phyloP scores from a whole-genome alignment of 495 filamentous ascomycete species.

The Wilcoxina mikolae region DNA sequence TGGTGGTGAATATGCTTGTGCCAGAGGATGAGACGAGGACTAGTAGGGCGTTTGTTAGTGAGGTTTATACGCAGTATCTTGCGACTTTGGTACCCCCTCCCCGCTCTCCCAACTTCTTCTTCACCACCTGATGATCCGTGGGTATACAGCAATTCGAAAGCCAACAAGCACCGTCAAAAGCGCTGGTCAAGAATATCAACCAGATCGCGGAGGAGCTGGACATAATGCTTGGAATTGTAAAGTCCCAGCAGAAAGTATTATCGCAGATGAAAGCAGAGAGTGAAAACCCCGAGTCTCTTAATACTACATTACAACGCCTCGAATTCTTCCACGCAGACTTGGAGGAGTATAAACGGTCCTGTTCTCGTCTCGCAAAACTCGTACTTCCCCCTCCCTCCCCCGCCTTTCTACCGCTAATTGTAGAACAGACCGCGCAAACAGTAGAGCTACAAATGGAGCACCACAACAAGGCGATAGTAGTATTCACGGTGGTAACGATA shows the following conservation, averaged over 20 bases:
- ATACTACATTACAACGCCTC: constrained; percentile 6
- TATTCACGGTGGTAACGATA: constrained; percentile 31
- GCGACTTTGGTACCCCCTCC: constrained; percentile 6
- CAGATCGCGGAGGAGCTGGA: constrained; percentile 10
- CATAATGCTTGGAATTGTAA: constrained; percentile 7
- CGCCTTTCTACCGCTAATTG: neutral
- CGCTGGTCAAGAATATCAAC: constrained; percentile 8
- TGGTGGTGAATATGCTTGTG: constrained; percentile 2
- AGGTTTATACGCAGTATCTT: constrained; percentile 15
- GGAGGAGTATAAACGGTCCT: constrained; percentile 8
- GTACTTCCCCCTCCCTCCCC: neutral
- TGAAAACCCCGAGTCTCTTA: constrained; percentile 4
- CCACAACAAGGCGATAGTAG: constrained; percentile 24
- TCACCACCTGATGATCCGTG: neutral
- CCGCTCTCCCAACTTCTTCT: too few species aligned
- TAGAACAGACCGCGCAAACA: constrained; percentile 6
- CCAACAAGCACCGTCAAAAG: constrained; percentile 10
- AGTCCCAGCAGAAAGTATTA: constrained; percentile 10
- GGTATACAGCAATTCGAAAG: constrained; percentile 7
- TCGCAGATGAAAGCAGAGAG: neutral
- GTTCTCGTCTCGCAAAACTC: constrained; percentile 1
- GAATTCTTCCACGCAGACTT: constrained; percentile 9
- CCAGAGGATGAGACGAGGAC: constrained; percentile 11
- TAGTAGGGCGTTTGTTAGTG: constrained; percentile 1
- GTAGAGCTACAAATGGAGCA: constrained; percentile 5